These are phyloP conservation scores for Hypoxylon trugodes DNA, from an alignment of 495 filamentous ascomycete genomes.

Conservation along the genomic window DNA sequence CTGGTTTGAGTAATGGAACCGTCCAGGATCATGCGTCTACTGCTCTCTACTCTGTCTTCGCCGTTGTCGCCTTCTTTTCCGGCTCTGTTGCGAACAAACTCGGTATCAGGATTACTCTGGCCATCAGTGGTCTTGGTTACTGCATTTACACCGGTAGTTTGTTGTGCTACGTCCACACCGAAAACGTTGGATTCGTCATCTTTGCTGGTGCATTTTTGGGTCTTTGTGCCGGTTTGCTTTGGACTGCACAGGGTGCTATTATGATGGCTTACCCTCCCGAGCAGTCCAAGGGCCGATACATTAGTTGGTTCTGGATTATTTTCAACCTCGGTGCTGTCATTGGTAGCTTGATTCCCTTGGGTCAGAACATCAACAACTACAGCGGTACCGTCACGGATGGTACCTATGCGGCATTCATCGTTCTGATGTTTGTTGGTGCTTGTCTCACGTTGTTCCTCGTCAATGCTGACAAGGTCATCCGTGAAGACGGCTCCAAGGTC, in stretches of 20 bases:
- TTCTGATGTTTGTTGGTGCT: conserved; percentile 81
- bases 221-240: conserved; percentile 85
- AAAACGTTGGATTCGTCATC: conserved; percentile 78
- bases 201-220: conserved; percentile 78
- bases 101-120: conserved; percentile 75
- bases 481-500: conserved; percentile 80
- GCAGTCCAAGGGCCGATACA: conserved; percentile 83
- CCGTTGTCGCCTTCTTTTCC: conserved; percentile 86
- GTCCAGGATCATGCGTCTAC: conserved; percentile 70
- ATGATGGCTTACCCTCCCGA: conserved; percentile 96
- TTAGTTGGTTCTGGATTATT: conserved; percentile 92
- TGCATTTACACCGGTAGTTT: conserved; percentile 82
- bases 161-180: conserved; percentile 81
- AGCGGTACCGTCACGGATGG: conserved; percentile 75
- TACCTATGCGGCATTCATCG: conserved; percentile 90
- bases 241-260: conserved; percentile 92
- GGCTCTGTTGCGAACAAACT: conserved; percentile 80
- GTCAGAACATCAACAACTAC: conserved; percentile 74
- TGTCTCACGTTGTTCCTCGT: conserved; percentile 74
- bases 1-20: conserved; percentile 68
- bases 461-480: conserved; percentile 78
- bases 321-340: conserved; percentile 95
- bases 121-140: conserved; percentile 87
- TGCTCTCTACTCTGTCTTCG: conserved; percentile 76
- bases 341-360: conserved; percentile 84